Percentiles rank a stretch among this genome's conserved stretches.
Evolutionary conservation across 2,329 filamentous ascomycete genomes (phyloP).

Genomic region (Dothideomycetes sp.): DNA sequence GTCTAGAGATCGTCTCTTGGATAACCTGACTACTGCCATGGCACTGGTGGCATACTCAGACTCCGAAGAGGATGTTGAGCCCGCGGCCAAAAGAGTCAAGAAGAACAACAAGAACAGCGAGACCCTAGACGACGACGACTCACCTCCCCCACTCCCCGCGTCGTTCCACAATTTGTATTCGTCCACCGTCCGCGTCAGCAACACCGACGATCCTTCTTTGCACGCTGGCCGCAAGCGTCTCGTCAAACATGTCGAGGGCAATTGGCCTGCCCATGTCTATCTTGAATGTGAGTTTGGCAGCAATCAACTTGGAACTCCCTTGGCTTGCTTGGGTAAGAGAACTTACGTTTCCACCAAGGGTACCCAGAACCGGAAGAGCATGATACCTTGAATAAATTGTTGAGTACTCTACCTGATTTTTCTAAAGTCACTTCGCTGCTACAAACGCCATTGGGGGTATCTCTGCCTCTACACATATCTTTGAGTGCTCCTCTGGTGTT

Average conservation of each 20-base stretch:
- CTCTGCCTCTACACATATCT: slow-evolving; percentile 80
- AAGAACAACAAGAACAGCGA: slow-evolving; percentile 1
- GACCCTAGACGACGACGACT: slow-evolving; percentile 7
- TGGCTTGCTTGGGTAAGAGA: too few relatives aligned
- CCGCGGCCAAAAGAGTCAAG: slow-evolving; percentile 4
- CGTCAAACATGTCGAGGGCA: slow-evolving; percentile 75
- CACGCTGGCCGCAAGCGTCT: slow-evolving; percentile 78
- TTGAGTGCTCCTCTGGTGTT: slow-evolving; percentile 75
- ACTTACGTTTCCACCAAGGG: slow-evolving; percentile 8
- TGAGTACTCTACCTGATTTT: slow-evolving; percentile 2
- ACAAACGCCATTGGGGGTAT: slow-evolving; percentile 65
- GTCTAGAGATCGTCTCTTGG: too few relatives aligned
- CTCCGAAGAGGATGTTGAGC: slow-evolving; percentile 33
- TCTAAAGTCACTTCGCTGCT: slow-evolving; percentile 57
- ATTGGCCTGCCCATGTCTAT: slow-evolving; percentile 90
- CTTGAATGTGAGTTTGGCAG: slow-evolving; percentile 82
- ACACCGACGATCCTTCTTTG: slow-evolving; percentile 70
- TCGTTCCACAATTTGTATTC: slow-evolving; percentile 87
- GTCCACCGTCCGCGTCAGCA: slow-evolving; percentile 65
- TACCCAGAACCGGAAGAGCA: slow-evolving; percentile 5
- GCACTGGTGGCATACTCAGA: slow-evolving; percentile 58
- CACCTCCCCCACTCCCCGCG: slow-evolving; percentile 55
- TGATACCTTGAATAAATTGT: not conserved
- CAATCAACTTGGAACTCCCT: too few relatives aligned
- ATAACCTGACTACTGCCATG: slow-evolving; percentile 40